Base-by-base conservation (phyloP, 805 yeast genomes). In the Groenewaldozyma salmanticensis region DNA sequence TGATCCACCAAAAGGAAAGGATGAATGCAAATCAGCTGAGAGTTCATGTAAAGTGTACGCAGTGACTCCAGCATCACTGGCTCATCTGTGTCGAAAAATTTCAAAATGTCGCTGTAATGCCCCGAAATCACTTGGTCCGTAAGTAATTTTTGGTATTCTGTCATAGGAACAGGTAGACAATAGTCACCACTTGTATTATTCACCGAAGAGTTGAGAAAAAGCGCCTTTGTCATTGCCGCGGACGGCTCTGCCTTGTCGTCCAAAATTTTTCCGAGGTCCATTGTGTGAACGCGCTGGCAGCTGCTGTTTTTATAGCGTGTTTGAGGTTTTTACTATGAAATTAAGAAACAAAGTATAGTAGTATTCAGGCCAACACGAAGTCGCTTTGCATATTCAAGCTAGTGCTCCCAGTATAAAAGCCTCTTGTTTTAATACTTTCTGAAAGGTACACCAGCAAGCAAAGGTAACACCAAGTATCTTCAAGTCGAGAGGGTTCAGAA, bases 71-170 rank as follows among this genome's bases (percentile, higher is more conserved):
- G 66, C 29, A 82, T 73, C 21, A 83, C 74, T 36, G 70, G 70
- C 38, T 74, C 77, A 36, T 59, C 51, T n/a, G 57, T 65, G 57
- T 86, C 94, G 54, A 84, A 87, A 58, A 81, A 88, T 60, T 86
- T 79, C 51, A 90, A 66, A 43, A 90, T 86, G 56, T 88, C 97
- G 27, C 90, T 77, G 57, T 88, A 90, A 61, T 90, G 97, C 32
- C 87, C 66, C 1, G 95, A 83, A 9, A 90, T 83, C 22, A 92
- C 87, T 57, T 87, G 95, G 59, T 90, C 95, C 7, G 88, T 84
- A 39, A 90, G 68, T 53, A 87, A 92, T 53, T 79, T 81, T 57
- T 90, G 97, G 50, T 83, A 83, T 47, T 81, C 85, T 40, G 80
- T 75, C 77, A 87, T 75, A 2, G 95, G 88, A 4, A 90, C 79